Percentiles rank a stretch among this genome's conserved stretches.
These are phyloP conservation scores for Bipolaris gigantea DNA, from an alignment of 2,329 filamentous ascomycete genomes.

Conservation along the genomic window DNA sequence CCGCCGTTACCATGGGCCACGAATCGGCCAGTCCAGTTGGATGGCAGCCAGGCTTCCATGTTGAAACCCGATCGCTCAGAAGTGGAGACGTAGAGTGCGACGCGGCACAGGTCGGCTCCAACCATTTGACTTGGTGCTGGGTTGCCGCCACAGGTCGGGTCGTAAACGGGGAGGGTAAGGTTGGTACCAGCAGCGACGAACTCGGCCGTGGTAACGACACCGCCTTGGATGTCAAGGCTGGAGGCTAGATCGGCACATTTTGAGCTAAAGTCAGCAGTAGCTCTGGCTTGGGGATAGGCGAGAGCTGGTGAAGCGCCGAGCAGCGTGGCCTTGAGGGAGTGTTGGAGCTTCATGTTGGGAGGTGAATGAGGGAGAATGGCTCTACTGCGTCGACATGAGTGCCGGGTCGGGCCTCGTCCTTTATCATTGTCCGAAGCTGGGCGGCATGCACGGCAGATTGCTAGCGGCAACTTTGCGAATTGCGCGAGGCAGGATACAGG, in stretches of 20 bases:
- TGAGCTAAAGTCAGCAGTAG: constrained; percentile 20
- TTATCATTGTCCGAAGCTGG: not conserved
- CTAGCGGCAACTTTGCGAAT: not conserved
- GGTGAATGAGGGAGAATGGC: not conserved
- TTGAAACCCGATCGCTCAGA: constrained; percentile 46
- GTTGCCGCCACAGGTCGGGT: constrained; percentile 43
- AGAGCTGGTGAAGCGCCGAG: constrained; percentile 13
- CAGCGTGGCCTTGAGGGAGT: constrained; percentile 15
- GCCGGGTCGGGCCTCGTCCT: not conserved
- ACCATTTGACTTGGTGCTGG: constrained; percentile 29
- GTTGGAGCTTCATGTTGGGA: constrained; percentile 25
- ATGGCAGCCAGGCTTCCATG: constrained; percentile 52
- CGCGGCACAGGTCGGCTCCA: constrained; percentile 45
- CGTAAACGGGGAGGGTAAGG: constrained; percentile 43
- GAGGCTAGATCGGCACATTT: constrained; percentile 35
- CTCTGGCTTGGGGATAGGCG: constrained; percentile 9
- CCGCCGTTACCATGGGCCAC: constrained; percentile 45
- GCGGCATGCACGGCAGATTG: not conserved
- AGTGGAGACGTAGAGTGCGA: constrained; percentile 47
- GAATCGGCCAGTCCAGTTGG: constrained; percentile 47
- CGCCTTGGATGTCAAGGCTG: constrained; percentile 37
- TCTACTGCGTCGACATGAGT: not conserved
- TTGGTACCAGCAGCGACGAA: constrained; percentile 48
- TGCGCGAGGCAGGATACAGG: not conserved
- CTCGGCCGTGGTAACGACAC: constrained; percentile 43